phyloP scores from a whole-genome alignment of 306 rosid species.

The Lagenaria siceraria region DNA sequence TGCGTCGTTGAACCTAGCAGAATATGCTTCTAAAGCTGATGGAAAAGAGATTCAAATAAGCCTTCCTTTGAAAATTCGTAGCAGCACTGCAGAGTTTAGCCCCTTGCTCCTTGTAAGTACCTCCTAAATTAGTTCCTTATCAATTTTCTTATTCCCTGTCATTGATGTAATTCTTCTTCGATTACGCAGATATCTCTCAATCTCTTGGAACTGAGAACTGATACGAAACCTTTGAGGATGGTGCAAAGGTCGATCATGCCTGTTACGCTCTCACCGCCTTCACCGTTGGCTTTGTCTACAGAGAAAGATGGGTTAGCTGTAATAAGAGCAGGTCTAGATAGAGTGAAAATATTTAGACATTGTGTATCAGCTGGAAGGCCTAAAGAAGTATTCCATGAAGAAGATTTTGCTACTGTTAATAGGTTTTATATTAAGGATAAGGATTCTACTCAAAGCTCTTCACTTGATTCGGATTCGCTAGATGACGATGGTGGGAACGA shows the following conservation, averaged over 20 bases:
- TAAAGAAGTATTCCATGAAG: constrained; percentile 3
- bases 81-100: background rate
- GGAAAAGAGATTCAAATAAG: constrained; percentile 12
- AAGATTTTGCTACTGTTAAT: constrained; percentile 11
- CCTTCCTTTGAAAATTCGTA: constrained; percentile 16
- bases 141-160: background rate
- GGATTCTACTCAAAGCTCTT: constrained; percentile 9
- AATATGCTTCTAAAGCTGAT: constrained; percentile 14
- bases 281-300: constrained; percentile 3
- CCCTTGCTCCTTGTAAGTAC: constrained; percentile 23
- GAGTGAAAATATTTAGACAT: constrained; percentile 19
- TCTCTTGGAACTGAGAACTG: constrained; percentile 14
- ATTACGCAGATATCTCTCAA: constrained; percentile 15
- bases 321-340: constrained; percentile 22
- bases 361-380: constrained; percentile 21
- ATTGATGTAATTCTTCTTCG: background rate
- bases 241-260: constrained; percentile 13
- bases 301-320: constrained; percentile 18
- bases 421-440: constrained; percentile 7
- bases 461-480: constrained; percentile 16
- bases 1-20: constrained; percentile 19
- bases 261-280: constrained; percentile 8
- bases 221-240: constrained; percentile 1
- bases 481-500: constrained; percentile 4
- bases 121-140: background rate